Evolutionary conservation across 257 asterid genomes (phyloP), one percentile per base, ranked within the genome.

Genomic region (Jasminum sambac): DNA sequence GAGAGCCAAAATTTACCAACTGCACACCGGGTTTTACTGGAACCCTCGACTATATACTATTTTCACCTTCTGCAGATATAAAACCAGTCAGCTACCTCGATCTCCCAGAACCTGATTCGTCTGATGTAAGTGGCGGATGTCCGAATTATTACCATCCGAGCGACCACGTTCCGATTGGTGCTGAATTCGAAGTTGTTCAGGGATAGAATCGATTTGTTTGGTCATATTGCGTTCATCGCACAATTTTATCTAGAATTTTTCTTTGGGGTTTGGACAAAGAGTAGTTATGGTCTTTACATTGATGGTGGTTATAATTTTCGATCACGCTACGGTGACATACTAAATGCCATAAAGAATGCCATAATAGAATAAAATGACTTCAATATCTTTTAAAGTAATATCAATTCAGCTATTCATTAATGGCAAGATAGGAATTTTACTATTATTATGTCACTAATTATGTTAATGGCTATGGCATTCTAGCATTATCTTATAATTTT

Each of bases 91-190:
- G 90, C 81, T 90, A 74, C 71, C 96, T 91, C 11, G 91, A 94
- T 73, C 87, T 94, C 63, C 96, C 99, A 0, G 83, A 61, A 30
- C 17, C 85, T 5, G 93, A 86, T 64, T 83, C 97, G 4, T 52
- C 84, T 2, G 96, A 94, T 62, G 76, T 91, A 39, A 74, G 16
- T 34, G 96, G 99, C 16, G 91, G 99, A 8, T 79, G 91, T 79
- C 99, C 99, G 5, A 94, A 94, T 75, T 72, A 85, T 81, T 80
- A 84, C 75, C 96, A 94, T 74, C 99, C 99, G 5, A 94, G 97
- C 12, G 99, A 94, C 72, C 99, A 94, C 81, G 93, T 94, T 2
- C 99, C 97, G 0, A 85, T 91, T 30, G 99, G 99, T 67, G 91
- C 92, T 44, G 99, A 89, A 78, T 94, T 94, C 81, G 89, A 85